Evolutionary conservation across 2,329 filamentous ascomycete genomes (phyloP).

Genomic region (Dothistroma pini): DNA sequence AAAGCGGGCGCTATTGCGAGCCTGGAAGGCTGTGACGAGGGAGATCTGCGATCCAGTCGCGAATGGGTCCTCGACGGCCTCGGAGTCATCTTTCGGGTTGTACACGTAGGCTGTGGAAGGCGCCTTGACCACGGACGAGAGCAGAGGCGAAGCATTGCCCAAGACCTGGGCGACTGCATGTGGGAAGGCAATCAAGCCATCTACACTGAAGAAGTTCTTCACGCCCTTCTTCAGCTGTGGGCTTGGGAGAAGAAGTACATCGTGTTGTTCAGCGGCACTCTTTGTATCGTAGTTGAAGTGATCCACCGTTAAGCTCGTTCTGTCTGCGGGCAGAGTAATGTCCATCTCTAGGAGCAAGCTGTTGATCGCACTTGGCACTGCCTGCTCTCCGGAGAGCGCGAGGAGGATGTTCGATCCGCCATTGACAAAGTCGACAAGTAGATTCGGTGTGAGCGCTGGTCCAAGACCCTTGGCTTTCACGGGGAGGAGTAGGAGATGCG

Average conservation of each 20-base stretch:
- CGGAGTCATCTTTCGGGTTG: slow-evolving; percentile 79
- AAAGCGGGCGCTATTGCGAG: slow-evolving; percentile 87
- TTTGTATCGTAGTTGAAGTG: slow-evolving; percentile 89
- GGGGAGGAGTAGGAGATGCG: slow-evolving; percentile 86
- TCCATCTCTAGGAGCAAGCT: slow-evolving; percentile 84
- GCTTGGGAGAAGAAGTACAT: slow-evolving; percentile 75
- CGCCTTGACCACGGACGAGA: slow-evolving; percentile 78
- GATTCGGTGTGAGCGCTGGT: slow-evolving; percentile 78
- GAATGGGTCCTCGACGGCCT: slow-evolving; percentile 74
- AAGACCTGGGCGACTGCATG: slow-evolving; percentile 76
- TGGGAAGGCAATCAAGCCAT: slow-evolving; percentile 74
- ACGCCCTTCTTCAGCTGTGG: slow-evolving; percentile 65
- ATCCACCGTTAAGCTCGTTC: slow-evolving; percentile 81
- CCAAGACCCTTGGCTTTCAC: slow-evolving; percentile 90
- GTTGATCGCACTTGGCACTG: slow-evolving; percentile 68
- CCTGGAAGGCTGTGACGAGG: slow-evolving; percentile 80
- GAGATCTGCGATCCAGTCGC: slow-evolving; percentile 78
- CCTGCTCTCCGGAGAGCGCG: slow-evolving; percentile 68
- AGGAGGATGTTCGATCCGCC: slow-evolving; percentile 87
- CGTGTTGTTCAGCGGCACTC: slow-evolving; percentile 77
- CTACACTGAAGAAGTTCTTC: slow-evolving; percentile 72
- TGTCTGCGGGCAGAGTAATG: slow-evolving; percentile 79
- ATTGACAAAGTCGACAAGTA: slow-evolving; percentile 88
- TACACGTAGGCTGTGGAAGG: slow-evolving; percentile 87
- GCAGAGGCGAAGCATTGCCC: slow-evolving; percentile 68